These are phyloP conservation scores for Ustilago hordei DNA, from an alignment of 1,284 basidiomycete genomes.

Conservation along the genomic window DNA sequence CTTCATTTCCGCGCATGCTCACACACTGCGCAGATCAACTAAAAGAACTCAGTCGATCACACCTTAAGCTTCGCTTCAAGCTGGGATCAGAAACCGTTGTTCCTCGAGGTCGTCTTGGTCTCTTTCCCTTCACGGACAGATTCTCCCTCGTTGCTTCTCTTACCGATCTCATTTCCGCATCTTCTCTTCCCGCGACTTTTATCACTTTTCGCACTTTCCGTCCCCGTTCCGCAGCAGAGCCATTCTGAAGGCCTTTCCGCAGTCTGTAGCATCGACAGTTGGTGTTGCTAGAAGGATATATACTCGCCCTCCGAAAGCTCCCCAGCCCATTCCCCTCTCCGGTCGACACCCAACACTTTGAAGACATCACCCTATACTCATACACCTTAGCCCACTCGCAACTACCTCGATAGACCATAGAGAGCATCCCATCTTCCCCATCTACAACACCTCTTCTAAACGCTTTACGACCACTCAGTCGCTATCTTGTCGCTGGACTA, in stretches of 20 bases:
- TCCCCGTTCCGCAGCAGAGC: not conserved
- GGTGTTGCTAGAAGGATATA: not conserved
- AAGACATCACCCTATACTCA: not conserved
- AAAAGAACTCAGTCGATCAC: not conserved
- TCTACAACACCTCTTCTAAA: too few relatives aligned
- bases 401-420: not conserved
- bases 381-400: too few relatives aligned
- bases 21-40: not conserved
- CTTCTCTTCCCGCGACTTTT: not conserved
- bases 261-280: not conserved
- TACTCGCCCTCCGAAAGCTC: not conserved
- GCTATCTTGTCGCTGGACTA: not conserved
- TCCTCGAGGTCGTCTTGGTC: not conserved
- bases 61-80: not conserved
- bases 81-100: not conserved
- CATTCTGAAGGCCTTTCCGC: not conserved
- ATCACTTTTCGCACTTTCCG: not conserved
- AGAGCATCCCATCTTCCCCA: not conserved
- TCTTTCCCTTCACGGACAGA: not conserved
- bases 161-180: not conserved
- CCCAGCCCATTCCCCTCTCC: not conserved
- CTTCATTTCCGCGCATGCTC: not conserved
- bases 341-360: not conserved
- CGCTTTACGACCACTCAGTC: too few relatives aligned
- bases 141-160: not conserved